Percentiles rank a stretch among this genome's conserved stretches.
These are phyloP conservation scores for Rhizopogon vesiculosus DNA, from an alignment of 768 basidiomycete species.

Conservation along the genomic window DNA sequence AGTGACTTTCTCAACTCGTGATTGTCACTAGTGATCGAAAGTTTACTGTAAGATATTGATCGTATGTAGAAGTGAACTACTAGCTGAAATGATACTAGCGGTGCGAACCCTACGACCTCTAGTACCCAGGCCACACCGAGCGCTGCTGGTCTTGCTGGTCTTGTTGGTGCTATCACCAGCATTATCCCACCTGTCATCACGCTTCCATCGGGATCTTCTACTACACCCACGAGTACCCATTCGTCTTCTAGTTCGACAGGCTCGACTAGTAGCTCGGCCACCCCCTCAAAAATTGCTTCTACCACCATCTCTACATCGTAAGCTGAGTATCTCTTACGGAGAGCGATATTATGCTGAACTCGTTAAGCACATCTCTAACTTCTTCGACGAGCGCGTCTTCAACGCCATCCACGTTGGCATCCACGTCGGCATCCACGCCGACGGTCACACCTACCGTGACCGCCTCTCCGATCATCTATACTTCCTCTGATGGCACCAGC, in stretches of 20 bases:
- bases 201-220: slow-evolving; percentile 16
- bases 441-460: slow-evolving; percentile 15
- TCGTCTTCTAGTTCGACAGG: slow-evolving; percentile 22
- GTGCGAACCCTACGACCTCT: slow-evolving; percentile 1
- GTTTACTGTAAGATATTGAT: slow-evolving; percentile 18
- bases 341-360: no score
- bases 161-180: slow-evolving; percentile 12
- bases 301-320: slow-evolving; percentile 16
- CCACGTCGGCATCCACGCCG: slow-evolving; percentile 8
- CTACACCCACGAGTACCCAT: slow-evolving; percentile 13
- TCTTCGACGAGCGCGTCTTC: slow-evolving; percentile 6
- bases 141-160: slow-evolving; percentile 3
- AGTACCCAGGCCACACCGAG: neutral
- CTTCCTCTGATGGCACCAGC: slow-evolving; percentile 19
- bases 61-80: neutral
- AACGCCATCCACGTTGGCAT: slow-evolving; percentile 6
- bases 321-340: neutral
- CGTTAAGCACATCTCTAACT: neutral
- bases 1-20: neutral
- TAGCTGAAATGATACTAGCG: slow-evolving; percentile 9
- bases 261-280: slow-evolving; percentile 10
- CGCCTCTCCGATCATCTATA: slow-evolving; percentile 12
- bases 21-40: slow-evolving; percentile 8
- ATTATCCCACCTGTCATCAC: slow-evolving; percentile 7
- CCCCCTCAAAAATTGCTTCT: neutral